A percentile compares a stretch with the other conserved stretches of the same genome.
Evolutionary conservation across 805 yeast genomes (phyloP).

Genomic region (Torulaspora delbrueckii): DNA sequence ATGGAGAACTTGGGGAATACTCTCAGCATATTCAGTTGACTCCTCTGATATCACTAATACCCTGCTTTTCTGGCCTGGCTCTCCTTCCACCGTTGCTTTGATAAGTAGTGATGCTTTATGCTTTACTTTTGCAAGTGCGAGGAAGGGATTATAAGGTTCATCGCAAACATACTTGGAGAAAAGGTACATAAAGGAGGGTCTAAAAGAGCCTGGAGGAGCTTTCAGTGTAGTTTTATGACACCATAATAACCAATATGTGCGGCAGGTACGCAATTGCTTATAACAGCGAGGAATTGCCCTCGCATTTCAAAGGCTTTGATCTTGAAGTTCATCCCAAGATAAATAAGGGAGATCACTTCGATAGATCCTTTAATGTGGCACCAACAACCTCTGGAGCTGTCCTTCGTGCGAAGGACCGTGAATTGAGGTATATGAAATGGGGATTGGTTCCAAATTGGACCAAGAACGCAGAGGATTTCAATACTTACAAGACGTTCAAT

Average conservation of each 20-base stretch:
- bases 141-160: conserved; percentile 1
- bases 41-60: neutral
- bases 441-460: conserved; percentile 74
- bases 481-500: conserved; percentile 55
- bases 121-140: conserved; percentile 4
- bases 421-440: conserved; percentile 63
- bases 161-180: neutral
- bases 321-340: conserved; percentile 15
- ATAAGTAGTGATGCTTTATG: neutral
- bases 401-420: conserved; percentile 18
- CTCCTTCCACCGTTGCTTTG: neutral
- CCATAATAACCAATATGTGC: conserved; percentile 43
- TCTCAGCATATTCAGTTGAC: neutral
- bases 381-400: conserved; percentile 54
- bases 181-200: neutral
- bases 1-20: neutral
- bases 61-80: neutral
- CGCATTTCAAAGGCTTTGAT: conserved; percentile 13
- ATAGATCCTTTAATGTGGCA: conserved; percentile 50
- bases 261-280: conserved; percentile 52
- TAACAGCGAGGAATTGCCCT: conserved; percentile 21
- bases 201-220: neutral
- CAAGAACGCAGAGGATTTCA: conserved; percentile 34
- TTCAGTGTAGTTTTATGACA: neutral
- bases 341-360: conserved; percentile 18